A percentile compares a stretch with the other conserved stretches of the same genome.
These are phyloP conservation scores for Beta vulgaris DNA, from an alignment of 148 eudicot species.

Conservation along the genomic window DNA sequence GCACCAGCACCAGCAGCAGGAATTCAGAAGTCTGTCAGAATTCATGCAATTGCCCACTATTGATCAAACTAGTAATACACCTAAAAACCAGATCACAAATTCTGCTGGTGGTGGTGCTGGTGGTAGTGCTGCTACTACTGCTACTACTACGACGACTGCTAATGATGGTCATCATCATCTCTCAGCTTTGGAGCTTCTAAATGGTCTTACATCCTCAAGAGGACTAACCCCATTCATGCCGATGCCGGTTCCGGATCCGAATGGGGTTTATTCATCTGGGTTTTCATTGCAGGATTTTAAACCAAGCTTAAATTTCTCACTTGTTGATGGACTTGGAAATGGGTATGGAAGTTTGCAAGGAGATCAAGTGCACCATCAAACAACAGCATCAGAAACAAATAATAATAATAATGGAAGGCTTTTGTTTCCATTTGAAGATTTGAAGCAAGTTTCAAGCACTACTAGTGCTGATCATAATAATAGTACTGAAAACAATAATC, in stretches of 20 bases:
- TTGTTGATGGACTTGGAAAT: conserved; percentile 47
- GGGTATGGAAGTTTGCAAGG: conserved; percentile 40
- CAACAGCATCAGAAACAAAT: conserved; percentile 10
- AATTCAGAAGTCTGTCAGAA: conserved; percentile 59
- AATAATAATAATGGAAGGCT: conserved; percentile 38
- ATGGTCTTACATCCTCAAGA: conserved; percentile 57
- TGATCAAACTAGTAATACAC: conserved; percentile 35
- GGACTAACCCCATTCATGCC: conserved; percentile 60
- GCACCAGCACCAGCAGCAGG: conserved; percentile 26
- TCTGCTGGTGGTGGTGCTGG: no score
- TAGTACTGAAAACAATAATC: background rate
- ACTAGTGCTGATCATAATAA: conserved; percentile 27
- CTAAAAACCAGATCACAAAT: conserved; percentile 19
- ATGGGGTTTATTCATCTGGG: conserved; percentile 47
- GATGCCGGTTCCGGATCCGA: conserved; percentile 39
- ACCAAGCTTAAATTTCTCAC: conserved; percentile 53
- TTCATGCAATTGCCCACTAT: conserved; percentile 67
- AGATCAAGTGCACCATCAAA: conserved; percentile 8
- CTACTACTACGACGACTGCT: background rate
- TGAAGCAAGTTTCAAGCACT: conserved; percentile 39
- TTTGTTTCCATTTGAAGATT: conserved; percentile 72
- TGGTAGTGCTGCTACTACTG: conserved; percentile 3
- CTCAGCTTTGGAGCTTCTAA: conserved; percentile 69
- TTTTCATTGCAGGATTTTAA: conserved; percentile 41
- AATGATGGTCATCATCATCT: conserved; percentile 18